Conservation (phyloP, 1,284 basidiomycete species). For the Tranzscheliella williamsii region DNA sequence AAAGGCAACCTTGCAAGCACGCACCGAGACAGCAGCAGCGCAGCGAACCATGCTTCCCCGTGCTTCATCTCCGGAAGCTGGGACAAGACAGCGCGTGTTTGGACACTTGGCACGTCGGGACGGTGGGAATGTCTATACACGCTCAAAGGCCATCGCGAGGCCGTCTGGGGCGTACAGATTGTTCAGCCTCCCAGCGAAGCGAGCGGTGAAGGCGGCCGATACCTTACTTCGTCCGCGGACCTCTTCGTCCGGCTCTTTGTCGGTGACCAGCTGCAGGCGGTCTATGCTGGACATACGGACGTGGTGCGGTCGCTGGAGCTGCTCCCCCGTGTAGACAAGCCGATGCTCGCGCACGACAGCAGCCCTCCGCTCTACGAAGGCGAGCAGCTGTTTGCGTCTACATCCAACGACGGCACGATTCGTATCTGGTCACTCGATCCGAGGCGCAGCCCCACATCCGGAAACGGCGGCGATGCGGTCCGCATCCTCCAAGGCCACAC, state of each 20-base stretch:
- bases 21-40: neutral
- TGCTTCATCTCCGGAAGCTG: slow-evolving; percentile 39
- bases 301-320: slow-evolving; percentile 31
- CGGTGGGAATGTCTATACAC: slow-evolving; percentile 17
- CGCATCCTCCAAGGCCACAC: slow-evolving; percentile 17
- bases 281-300: slow-evolving; percentile 40
- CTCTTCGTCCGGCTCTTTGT: slow-evolving; percentile 40
- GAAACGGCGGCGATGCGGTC: slow-evolving; percentile 33
- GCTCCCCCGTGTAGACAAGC: slow-evolving; percentile 1
- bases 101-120: slow-evolving; percentile 7
- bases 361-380: slow-evolving; percentile 1
- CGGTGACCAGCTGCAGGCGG: slow-evolving; percentile 24
- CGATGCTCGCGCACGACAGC: neutral
- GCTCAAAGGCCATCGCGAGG: slow-evolving; percentile 35
- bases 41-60: no score
- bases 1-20: neutral
- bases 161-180: slow-evolving; percentile 42
- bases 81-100: slow-evolving; percentile 38
- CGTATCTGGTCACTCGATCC: slow-evolving; percentile 32
- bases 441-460: slow-evolving; percentile 13
- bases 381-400: slow-evolving; percentile 23
- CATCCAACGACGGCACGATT: slow-evolving; percentile 34
- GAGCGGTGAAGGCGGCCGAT: slow-evolving; percentile 8
- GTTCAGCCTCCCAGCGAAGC: slow-evolving; percentile 11
- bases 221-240: slow-evolving; percentile 42